phyloP scores from a whole-genome alignment of 768 basidiomycete genomes.

The Vishniacozyma victoriae region DNA sequence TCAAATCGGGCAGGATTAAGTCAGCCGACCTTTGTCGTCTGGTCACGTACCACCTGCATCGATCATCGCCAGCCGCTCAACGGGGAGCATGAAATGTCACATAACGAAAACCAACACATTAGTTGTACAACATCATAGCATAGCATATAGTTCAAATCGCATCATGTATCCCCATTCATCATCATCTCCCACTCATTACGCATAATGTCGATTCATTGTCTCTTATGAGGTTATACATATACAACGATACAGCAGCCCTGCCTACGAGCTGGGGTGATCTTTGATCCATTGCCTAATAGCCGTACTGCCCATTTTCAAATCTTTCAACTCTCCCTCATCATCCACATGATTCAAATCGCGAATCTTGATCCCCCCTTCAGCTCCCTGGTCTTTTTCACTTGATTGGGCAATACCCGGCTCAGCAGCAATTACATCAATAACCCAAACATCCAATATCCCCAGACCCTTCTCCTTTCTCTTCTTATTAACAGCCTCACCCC shows the following conservation, averaged over 20 bases:
- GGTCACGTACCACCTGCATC: too few species aligned
- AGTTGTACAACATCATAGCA: too few species aligned
- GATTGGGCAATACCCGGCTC: neutral
- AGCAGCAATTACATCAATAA: conserved; percentile 74
- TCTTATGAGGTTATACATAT: neutral
- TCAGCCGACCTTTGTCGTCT: too few species aligned
- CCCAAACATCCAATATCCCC: conserved; percentile 60
- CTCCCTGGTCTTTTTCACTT: neutral
- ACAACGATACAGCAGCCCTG: neutral
- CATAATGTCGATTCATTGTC: neutral
- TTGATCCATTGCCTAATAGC: conserved; percentile 84
- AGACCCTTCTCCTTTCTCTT: conserved; percentile 57
- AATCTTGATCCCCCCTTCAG: neutral
- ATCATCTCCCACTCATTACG: neutral
- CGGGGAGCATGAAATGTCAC: too few species aligned
- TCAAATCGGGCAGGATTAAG: conserved; percentile 25
- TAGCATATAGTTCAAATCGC: too few species aligned
- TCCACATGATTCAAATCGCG: conserved; percentile 50
- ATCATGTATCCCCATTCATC: too few species aligned
- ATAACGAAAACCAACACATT: too few species aligned
- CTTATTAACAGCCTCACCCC: conserved; percentile 48
- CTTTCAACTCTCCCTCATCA: conserved; percentile 64
- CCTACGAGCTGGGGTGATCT: conserved; percentile 1
- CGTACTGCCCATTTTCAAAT: conserved; percentile 90
- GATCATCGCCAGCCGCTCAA: too few species aligned